Conservation (phyloP, 768 basidiomycete species). For the Pisolithus albus region DNA sequence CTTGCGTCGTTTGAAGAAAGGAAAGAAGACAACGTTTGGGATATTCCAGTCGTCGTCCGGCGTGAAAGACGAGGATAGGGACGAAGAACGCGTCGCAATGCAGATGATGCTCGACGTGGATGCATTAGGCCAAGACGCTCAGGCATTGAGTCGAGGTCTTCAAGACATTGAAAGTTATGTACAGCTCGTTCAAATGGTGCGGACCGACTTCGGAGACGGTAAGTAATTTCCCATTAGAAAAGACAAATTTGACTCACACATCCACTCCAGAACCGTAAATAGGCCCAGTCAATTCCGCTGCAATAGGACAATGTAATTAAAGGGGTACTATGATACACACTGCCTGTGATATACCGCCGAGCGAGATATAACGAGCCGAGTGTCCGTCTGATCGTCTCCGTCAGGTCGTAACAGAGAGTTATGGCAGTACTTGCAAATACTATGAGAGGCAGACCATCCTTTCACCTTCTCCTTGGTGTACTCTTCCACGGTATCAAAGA, state of each 20-base stretch:
- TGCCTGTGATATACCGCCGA: conserved; percentile 54
- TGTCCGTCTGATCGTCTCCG: conserved; percentile 12
- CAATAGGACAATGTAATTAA: conserved; percentile 1
- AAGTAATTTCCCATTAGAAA: not conserved
- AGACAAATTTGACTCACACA: not conserved
- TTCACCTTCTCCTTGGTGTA: conserved; percentile 47
- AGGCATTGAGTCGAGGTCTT: conserved; percentile 59
- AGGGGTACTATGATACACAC: conserved; percentile 27
- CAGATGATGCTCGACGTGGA: conserved; percentile 86
- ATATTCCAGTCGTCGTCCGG: conserved; percentile 48
- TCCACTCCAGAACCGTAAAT: conserved; percentile 5
- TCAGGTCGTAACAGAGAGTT: conserved; percentile 33
- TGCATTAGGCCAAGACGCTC: conserved; percentile 74
- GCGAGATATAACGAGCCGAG: conserved; percentile 44
- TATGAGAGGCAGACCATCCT: conserved; percentile 56
- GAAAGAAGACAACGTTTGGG: conserved; percentile 72
- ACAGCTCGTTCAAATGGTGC: conserved; percentile 55
- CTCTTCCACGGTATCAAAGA: conserved; percentile 67
- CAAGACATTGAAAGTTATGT: conserved; percentile 45
- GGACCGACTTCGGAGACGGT: conserved; percentile 34
- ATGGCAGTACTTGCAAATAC: conserved; percentile 48
- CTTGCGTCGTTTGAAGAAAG: conserved; percentile 78
- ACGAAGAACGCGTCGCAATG: conserved; percentile 80
- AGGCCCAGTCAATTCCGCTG: conserved; percentile 6
- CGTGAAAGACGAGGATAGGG: conserved; percentile 58